A percentile compares a stretch with the other conserved stretches of the same genome.
phyloP scores from a whole-genome alignment of 139 green algal species.

The Coelastrella sp. region DNA sequence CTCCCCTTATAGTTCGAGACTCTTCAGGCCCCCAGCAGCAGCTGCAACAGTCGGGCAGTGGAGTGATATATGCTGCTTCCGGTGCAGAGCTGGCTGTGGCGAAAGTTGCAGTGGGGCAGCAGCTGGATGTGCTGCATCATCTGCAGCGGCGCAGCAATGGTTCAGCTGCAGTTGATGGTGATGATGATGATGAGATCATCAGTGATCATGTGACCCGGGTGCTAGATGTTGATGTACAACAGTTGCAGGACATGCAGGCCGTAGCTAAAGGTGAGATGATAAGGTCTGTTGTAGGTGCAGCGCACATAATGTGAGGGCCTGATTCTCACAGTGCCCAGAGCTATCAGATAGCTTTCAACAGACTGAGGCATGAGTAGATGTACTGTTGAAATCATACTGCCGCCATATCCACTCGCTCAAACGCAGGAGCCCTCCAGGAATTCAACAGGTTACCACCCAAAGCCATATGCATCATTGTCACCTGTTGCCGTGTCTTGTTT shows the following conservation, averaged over 20 bases:
- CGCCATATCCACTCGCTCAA: too few relatives aligned
- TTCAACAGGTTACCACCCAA: too few relatives aligned
- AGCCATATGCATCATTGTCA: too few relatives aligned
- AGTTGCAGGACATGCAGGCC: conserved; percentile 12
- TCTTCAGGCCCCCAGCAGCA: neutral
- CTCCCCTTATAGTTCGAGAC: too few relatives aligned
- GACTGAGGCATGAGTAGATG: too few relatives aligned
- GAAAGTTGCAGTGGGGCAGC: conserved; percentile 10
- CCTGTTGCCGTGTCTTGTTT: neutral
- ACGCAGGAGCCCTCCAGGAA: too few relatives aligned
- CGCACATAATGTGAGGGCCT: too few relatives aligned
- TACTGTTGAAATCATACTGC: too few relatives aligned
- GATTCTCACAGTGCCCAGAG: neutral
- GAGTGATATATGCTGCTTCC: neutral
- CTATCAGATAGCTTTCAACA: too few relatives aligned
- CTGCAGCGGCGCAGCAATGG: conserved; percentile 10
- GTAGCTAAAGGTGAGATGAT: neutral
- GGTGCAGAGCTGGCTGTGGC: conserved; percentile 14
- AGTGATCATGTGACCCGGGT: neutral
- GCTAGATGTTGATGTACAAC: neutral
- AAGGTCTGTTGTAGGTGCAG: too few relatives aligned
- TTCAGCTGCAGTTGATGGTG: neutral
- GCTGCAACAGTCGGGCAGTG: neutral
- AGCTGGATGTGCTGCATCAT: conserved; percentile 11
- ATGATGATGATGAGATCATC: neutral